phyloP scores from a whole-genome alignment of 2,329 filamentous ascomycete species.

The Sporothrix phasma region DNA sequence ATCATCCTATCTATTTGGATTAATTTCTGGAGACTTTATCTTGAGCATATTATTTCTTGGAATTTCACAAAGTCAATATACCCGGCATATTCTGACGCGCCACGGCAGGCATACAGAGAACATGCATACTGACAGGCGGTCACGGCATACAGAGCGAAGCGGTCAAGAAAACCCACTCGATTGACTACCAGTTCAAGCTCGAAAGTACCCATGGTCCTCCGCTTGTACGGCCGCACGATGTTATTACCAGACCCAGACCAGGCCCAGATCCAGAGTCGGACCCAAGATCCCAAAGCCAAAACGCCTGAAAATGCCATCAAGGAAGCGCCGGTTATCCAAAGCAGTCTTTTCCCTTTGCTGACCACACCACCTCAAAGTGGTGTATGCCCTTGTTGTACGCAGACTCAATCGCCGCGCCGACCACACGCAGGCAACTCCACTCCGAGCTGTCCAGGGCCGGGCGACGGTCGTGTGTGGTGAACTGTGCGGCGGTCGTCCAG shows the following conservation, averaged over 20 bases:
- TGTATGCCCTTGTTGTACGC: slow-evolving; percentile 13
- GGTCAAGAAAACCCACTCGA: not conserved
- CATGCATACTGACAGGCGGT: not conserved
- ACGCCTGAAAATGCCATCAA: not conserved
- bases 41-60: not conserved
- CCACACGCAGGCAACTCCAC: slow-evolving; percentile 8
- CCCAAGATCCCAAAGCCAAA: not conserved
- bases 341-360: not conserved
- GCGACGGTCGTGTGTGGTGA: no score
- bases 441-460: not conserved
- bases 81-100: not conserved
- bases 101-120: no score
- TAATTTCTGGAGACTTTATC: not conserved
- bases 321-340: no score
- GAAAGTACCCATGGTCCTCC: no score
- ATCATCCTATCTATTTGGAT: not conserved
- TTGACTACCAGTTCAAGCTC: not conserved
- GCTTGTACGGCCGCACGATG: no score
- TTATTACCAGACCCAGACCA: no score
- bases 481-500: no score
- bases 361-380: slow-evolving; percentile 7
- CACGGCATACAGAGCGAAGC: no score
- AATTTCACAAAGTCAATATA: not conserved
- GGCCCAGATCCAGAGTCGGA: no score
- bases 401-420: slow-evolving; percentile 12